Evolutionary conservation across 805 yeast genomes (phyloP).

Genomic region (Suhomyces vadensis): DNA sequence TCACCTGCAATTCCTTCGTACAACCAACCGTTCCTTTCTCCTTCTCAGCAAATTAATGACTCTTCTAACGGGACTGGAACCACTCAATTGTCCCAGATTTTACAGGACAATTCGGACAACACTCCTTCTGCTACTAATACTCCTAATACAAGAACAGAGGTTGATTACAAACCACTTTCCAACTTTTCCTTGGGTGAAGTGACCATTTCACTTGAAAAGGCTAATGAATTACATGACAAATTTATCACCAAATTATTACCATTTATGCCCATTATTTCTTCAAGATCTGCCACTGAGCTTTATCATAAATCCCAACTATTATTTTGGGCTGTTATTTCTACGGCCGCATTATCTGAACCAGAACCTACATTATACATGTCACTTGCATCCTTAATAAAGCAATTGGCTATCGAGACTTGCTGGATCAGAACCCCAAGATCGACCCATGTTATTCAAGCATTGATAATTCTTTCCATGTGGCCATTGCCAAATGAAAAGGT

Average conservation of each 20-base stretch:
- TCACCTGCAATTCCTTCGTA: constrained; percentile 3
- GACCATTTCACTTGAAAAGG: constrained; percentile 61
- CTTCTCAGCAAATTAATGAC: constrained; percentile 16
- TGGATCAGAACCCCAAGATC: constrained; percentile 93
- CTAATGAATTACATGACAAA: constrained; percentile 67
- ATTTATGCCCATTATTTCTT: constrained; percentile 73
- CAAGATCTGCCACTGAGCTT: constrained; percentile 70
- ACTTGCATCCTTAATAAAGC: constrained; percentile 75
- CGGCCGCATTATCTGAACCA: constrained; percentile 84
- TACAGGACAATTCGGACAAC: constrained; percentile 30
- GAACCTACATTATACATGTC: constrained; percentile 79
- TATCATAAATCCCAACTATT: constrained; percentile 80
- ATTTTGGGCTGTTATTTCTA: constrained; percentile 88
- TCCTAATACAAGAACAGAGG: constrained; percentile 6
- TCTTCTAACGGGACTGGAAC: constrained; percentile 15
- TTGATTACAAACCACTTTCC: constrained; percentile 34
- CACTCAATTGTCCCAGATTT: constrained; percentile 19
- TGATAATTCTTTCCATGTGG: constrained; percentile 84
- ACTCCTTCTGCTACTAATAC: constrained; percentile 23
- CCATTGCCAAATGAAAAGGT: constrained; percentile 92
- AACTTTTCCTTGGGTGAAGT: constrained; percentile 82
- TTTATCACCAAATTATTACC: constrained; percentile 72
- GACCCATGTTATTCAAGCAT: constrained; percentile 89
- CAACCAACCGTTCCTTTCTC: constrained; percentile 10
- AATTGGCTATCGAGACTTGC: constrained; percentile 86